These are phyloP conservation scores for Flagelloscypha sp. DNA, from an alignment of 768 basidiomycete species.

Conservation along the genomic window DNA sequence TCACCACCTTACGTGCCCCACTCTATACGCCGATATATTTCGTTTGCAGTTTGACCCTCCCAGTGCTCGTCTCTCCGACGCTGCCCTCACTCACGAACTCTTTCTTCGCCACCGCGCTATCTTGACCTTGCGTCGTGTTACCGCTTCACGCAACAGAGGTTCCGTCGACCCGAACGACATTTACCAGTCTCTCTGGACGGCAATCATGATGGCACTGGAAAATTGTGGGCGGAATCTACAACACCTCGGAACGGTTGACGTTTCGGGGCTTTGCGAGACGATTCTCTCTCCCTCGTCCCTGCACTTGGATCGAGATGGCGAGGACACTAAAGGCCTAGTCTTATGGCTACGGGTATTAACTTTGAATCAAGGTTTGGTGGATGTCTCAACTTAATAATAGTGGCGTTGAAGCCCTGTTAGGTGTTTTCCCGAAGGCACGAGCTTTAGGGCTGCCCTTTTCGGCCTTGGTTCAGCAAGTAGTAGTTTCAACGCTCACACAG, in stretches of 20 bases:
- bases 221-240: conserved; percentile 38
- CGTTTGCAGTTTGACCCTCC: conserved; percentile 38
- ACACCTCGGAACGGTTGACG: conserved; percentile 34
- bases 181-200: conserved; percentile 45
- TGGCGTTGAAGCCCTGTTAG: conserved; percentile 4
- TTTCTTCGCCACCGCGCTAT: conserved; percentile 38
- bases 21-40: conserved; percentile 52
- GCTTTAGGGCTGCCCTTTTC: too few species aligned
- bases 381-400: conserved; percentile 11
- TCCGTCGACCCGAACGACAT: conserved; percentile 17
- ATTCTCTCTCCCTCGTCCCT: too few species aligned
- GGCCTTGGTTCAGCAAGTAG: too few species aligned
- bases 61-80: conserved; percentile 25
- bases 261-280: too few species aligned
- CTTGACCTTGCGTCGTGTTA: conserved; percentile 43
- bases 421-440: too few species aligned
- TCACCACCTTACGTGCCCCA: conserved; percentile 33
- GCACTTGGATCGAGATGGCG: too few species aligned
- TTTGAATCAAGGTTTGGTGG: too few species aligned
- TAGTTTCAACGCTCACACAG: too few species aligned
- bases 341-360: too few species aligned
- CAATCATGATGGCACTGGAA: conserved; percentile 55
- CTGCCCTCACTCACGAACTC: conserved; percentile 40
- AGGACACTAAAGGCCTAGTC: too few species aligned
- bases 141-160: conserved; percentile 22